Evolutionary conservation across 164 flowering plant species (phyloP).

Genomic region (Stephania cephalantha): DNA sequence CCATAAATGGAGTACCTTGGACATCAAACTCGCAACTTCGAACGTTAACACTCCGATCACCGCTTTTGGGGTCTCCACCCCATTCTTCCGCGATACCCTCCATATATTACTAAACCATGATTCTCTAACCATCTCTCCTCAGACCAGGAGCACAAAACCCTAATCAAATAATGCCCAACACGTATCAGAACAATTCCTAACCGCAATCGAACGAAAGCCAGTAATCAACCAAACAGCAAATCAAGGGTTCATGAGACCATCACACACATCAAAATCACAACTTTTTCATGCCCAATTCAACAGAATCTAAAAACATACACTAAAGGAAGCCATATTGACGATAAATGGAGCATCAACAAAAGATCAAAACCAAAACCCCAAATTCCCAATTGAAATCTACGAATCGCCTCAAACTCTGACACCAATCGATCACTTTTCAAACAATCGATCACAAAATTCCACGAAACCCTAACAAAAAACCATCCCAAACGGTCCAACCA

Average conservation of each 20-base stretch:
- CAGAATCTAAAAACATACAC: neutral
- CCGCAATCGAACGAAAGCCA: neutral
- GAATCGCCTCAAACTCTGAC: neutral
- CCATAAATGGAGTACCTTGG: slow-evolving; percentile 74
- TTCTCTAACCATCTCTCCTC: slow-evolving; percentile 50
- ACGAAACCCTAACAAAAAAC: neutral
- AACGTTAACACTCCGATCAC: slow-evolving; percentile 66
- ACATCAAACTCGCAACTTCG: slow-evolving; percentile 81
- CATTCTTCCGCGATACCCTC: slow-evolving; percentile 36
- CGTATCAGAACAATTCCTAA: neutral
- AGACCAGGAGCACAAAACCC: neutral
- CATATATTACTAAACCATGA: slow-evolving; percentile 71
- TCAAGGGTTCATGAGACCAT: neutral
- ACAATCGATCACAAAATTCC: neutral
- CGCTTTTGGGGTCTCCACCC: slow-evolving; percentile 31
- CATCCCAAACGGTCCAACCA: neutral
- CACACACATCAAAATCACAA: neutral
- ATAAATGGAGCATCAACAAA: neutral
- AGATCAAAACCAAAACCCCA: neutral
- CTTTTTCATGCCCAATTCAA: neutral
- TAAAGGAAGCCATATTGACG: neutral
- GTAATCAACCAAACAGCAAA: neutral
- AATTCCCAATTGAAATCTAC: neutral
- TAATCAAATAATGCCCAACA: neutral
- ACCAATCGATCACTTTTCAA: neutral